phyloP scores from a whole-genome alignment of 2,329 filamentous ascomycete genomes.

The Calcarisporium arbuscula region DNA sequence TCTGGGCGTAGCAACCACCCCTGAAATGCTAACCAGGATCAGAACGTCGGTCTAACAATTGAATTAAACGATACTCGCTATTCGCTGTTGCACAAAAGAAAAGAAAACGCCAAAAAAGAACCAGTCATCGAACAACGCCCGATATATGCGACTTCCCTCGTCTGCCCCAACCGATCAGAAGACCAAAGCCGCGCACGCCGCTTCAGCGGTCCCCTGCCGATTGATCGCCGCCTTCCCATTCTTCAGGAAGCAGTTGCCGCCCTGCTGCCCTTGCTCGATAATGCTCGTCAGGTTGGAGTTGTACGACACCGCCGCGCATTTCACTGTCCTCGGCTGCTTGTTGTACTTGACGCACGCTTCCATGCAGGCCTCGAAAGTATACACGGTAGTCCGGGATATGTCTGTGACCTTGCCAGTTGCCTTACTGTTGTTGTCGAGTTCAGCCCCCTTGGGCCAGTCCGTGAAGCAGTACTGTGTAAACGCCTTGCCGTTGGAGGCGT shows the following conservation, averaged over 20 bases:
- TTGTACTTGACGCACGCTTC: slow-evolving; percentile 12
- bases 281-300: slow-evolving; percentile 13
- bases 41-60: too few relatives aligned
- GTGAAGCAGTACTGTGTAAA: slow-evolving; percentile 15
- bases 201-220: too few relatives aligned
- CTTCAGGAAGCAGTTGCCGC: slow-evolving; percentile 15
- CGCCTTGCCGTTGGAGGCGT: slow-evolving; percentile 3
- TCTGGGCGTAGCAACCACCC: too few relatives aligned
- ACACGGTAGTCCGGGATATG: slow-evolving; percentile 6
- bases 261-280: slow-evolving; percentile 6
- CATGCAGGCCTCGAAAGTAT: slow-evolving; percentile 16
- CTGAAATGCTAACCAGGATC: too few relatives aligned
- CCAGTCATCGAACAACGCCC: too few relatives aligned
- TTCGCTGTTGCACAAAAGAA: too few relatives aligned
- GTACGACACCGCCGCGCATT: slow-evolving; percentile 13
- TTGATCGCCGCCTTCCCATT: slow-evolving; percentile 12
- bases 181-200: too few relatives aligned
- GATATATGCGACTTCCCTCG: too few relatives aligned
- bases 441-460: slow-evolving; percentile 11
- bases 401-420: slow-evolving; percentile 12
- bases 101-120: too few relatives aligned
- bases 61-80: too few relatives aligned
- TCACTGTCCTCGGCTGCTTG: not conserved
- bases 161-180: too few relatives aligned
- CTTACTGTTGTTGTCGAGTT: slow-evolving; percentile 6